Evolutionary conservation across 169 alveolate genomes (phyloP), one percentile per base, ranked within the genome.

Genomic region (Plasmodium chabaudi): DNA sequence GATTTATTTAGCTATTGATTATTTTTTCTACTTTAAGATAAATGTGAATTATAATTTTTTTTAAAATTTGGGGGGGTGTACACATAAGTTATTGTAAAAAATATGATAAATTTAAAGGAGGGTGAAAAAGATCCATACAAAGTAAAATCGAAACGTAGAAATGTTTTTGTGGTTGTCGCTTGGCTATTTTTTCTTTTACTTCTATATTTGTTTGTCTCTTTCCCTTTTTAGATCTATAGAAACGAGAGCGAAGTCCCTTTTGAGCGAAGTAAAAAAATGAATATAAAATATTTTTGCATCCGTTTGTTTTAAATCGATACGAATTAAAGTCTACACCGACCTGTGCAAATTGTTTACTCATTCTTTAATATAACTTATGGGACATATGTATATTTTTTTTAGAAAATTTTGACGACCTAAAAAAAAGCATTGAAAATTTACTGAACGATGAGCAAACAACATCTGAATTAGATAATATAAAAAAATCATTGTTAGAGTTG

Each of bases 351-450:
- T 17, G 0, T 21, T 21, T 47, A 10, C 17, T 59, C 0, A 10
- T 59, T 59, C 5, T 21, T 59, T n/a, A 3, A 7, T 59, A 59
- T 59, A 19, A 17, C n/a, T 5, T 17, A 2, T 59, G 25, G 5
- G 12, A 10, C 9, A 17, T 47, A 44, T 63, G 25, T 2, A 25
- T n/a, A 15, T 5, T 44, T 57, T 56, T 10, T 77, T 47, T 49
- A 77, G 88, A 77, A 53, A 34, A 77, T 25, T 63, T 77, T 64
- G 88, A 77, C 47, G 74, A 61, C 51, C 9, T 77, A 51, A 77
- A 64, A 44, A 68, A 68, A 7, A 77, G 72, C 21, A 34, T 77
- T 9, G 88, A 64, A 44, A 51, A 64, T 64, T 27, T 77, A 46
- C 17, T 77, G 21, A 27, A 77, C 12, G 77, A 77, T 61, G 75